Conservation (phyloP, 352 stramenopile genomes). For the Phytophthora hybrid region DNA sequence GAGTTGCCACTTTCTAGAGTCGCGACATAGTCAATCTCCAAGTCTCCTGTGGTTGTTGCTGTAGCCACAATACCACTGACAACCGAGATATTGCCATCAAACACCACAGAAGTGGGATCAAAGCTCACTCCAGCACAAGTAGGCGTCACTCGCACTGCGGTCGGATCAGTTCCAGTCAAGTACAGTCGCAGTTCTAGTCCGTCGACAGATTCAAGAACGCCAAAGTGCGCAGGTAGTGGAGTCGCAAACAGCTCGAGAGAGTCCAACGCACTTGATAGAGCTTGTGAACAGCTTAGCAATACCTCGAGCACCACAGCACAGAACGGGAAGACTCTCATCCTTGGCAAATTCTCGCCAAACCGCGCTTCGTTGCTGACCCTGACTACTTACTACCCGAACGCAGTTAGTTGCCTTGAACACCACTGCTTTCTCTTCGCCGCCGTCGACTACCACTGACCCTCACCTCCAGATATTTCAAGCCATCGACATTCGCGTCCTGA, state of each 20-base stretch:
- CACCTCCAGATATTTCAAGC: conserved; percentile 14
- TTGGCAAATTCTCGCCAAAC: background rate
- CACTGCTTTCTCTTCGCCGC: background rate
- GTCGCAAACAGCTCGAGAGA: conserved; percentile 45
- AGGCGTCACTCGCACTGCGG: conserved; percentile 43
- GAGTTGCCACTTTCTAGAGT: conserved; percentile 19
- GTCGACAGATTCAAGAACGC: conserved; percentile 43
- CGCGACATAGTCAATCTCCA: conserved; percentile 46
- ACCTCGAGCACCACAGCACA: background rate
- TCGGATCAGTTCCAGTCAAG: conserved; percentile 20
- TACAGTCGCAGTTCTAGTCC: conserved; percentile 59
- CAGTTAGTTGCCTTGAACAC: background rate
- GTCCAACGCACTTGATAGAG: conserved; percentile 1
- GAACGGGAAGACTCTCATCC: conserved; percentile 13
- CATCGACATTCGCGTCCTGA: conserved; percentile 9
- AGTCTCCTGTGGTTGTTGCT: conserved; percentile 26
- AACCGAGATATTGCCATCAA: conserved; percentile 22
- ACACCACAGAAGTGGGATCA: conserved; percentile 36
- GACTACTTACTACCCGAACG: background rate
- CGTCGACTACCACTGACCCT: conserved; percentile 2
- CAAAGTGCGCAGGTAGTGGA: conserved; percentile 42
- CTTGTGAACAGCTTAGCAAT: background rate
- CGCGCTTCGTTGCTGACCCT: background rate
- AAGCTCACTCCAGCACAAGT: conserved; percentile 45
- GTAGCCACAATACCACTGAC: conserved; percentile 24